Evolutionary conservation across 1,284 basidiomycete species (phyloP).

Genomic region (Irpex sp.): DNA sequence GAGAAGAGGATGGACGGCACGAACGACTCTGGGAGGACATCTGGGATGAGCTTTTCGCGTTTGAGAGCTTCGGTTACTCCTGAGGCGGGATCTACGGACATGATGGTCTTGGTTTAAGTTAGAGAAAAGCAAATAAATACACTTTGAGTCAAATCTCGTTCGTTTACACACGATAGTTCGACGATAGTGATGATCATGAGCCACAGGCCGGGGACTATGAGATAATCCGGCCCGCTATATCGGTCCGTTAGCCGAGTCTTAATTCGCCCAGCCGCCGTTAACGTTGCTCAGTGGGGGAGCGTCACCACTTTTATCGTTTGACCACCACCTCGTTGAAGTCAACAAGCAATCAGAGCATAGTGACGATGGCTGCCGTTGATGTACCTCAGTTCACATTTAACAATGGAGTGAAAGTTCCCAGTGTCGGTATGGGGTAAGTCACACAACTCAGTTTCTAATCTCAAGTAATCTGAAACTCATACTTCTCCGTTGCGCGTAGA

Average conservation of each 20-base stretch:
- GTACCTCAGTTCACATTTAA: conserved; percentile 15
- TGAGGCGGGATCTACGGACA: conserved; percentile 33
- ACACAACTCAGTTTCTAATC: background rate
- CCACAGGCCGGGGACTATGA: background rate
- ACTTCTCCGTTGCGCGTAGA: background rate
- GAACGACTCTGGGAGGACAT: conserved; percentile 46
- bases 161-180: background rate
- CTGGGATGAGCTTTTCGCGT: conserved; percentile 46
- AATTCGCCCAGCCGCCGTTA: too few relatives aligned
- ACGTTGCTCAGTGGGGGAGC: too few relatives aligned
- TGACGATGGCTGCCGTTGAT: background rate
- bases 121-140: background rate
- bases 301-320: too few relatives aligned
- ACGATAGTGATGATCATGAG: too few relatives aligned
- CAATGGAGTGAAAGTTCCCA: conserved; percentile 14
- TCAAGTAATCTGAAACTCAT: too few relatives aligned
- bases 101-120: background rate
- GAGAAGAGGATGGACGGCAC: conserved; percentile 48
- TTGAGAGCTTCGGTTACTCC: conserved; percentile 35
- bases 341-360: background rate
- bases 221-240: background rate
- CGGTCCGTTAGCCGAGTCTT: too few relatives aligned
- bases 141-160: background rate
- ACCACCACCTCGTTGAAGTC: background rate
- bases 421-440: conserved; percentile 16